Percentiles rank a stretch among this genome's conserved stretches.
Conservation (phyloP, 768 basidiomycete genomes). For the Fistulinella prunicolor region DNA sequence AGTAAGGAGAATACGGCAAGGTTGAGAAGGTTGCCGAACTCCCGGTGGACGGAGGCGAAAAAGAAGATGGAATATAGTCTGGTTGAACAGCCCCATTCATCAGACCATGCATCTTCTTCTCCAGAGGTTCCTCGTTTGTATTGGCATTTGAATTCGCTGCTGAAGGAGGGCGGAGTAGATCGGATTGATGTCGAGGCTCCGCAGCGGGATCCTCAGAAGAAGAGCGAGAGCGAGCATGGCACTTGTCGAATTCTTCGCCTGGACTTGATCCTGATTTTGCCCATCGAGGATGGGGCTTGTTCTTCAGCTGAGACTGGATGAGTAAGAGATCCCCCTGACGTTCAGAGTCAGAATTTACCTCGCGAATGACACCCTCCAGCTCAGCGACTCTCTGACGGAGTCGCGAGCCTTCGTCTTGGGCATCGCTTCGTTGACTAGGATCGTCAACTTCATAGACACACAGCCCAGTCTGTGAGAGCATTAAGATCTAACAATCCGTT, state of each 20-base stretch:
- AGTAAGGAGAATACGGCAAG: conserved; percentile 14
- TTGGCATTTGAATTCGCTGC: background rate
- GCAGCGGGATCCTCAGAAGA: conserved; percentile 10
- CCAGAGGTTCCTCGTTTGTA: conserved; percentile 5
- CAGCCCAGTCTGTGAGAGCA: conserved; percentile 56
- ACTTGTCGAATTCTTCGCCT: conserved; percentile 27
- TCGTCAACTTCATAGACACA: conserved; percentile 87
- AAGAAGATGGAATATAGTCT: conserved; percentile 30
- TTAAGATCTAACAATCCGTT: conserved; percentile 13
- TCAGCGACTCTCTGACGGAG: conserved; percentile 76
- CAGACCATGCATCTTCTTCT: background rate
- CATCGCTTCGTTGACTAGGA: conserved; percentile 50
- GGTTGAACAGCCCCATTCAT: conserved; percentile 11
- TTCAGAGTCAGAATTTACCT: conserved; percentile 39
- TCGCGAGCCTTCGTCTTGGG: conserved; percentile 60
- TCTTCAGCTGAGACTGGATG: conserved; percentile 50
- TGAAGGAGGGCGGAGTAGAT: background rate
- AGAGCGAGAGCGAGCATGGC: conserved; percentile 20
- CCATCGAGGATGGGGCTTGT: conserved; percentile 72
- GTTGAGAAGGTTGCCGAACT: conserved; percentile 19
- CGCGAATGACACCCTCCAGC: conserved; percentile 80
- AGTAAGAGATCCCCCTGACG: background rate
- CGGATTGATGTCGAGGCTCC: conserved; percentile 6
- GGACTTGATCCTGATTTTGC: conserved; percentile 27
- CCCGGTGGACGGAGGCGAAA: conserved; percentile 32